Base-by-base conservation (phyloP, 2,329 filamentous ascomycete species). In the Pseudovirgaria hyperparasitica region DNA sequence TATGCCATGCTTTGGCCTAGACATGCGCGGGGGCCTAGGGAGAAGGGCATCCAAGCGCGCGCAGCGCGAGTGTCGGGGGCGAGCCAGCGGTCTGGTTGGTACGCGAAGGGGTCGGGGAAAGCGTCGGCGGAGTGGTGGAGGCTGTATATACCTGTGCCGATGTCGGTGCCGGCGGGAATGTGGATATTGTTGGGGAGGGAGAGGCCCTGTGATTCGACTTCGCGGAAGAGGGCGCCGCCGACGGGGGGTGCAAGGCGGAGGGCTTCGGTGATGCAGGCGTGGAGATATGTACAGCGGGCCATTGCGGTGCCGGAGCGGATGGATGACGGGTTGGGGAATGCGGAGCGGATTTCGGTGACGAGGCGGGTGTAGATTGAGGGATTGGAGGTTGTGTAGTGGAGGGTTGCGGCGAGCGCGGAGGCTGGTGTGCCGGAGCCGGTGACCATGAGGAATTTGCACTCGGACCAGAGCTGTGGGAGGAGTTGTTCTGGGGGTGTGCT, bases 391-490 rank as follows among this genome's bases (percentile, higher is more conserved):
- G n/a, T n/a, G 17, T 27, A 27, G 17, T 22, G 22, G 12, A 27
- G 22, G 18, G 19, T 22, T n/a, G 26, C 15, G 6, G 26, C 19
- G 10, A 27, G 11, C 6, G 16, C 17, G 3, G 26, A 22, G 11
- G 26, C 15, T 5, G 18, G 12, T 10, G 26, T 27, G 12, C 22
- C 26, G n/a, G 26, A 27, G 9, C 42, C 57, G 17, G 55, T 48
- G 26, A 60, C 58, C 10, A 61, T 20, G 6, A 30, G 15, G 11
- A 27, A 15, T 11, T 15, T 30, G 13, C n/a, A 15, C 19, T 27
- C 26, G 9, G 26, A 12, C 17, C 17, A 21, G 11, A 27, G 9
- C 26, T 27, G 19, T 9, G 17, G 12, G 8, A 22, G 17, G 9
- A 11, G 9, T 12, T 22, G 17, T 5, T 17, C 26, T 11, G 21